Base-by-base conservation (phyloP, 2,329 filamentous ascomycete species). In the Cordyceps tenuipes region DNA sequence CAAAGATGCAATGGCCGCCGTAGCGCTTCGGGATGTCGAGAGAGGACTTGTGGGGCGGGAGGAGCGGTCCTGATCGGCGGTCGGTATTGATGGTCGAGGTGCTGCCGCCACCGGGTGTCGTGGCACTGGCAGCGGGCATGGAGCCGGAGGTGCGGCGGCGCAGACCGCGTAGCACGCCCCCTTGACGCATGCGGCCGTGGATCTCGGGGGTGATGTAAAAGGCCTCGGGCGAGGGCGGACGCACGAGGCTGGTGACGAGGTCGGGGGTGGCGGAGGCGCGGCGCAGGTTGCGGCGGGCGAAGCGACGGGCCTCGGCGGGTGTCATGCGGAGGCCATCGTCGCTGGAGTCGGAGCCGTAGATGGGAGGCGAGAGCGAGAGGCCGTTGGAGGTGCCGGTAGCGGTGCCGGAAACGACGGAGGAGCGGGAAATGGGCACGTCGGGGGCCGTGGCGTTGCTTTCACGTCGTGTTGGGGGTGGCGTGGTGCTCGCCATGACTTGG, bases 1-100 rank as follows among this genome's bases (percentile, higher is more conserved):
- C 78, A 62, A 80, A 75, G 57, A 75, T 65, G 64, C 68, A 67
- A 51, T 67, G 64, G 61, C 73, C 73, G 26, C 73, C 73, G 60
- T 74, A 74, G 31, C 68, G 69, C 52, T 67, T 68, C 1, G 73
- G 73, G 10, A 75, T 72, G 53, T 73, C 73, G 55, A 75, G 69
- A 5, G 73, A 75, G 1, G 72, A 75, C 10, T 61, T 70, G 61
- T 75, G 73, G 10, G 73, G 73, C 44, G 70, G 63, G 39, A 69
- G 60, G 36, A 74, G 59, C 23, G 73, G 73, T 8, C 73, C 72
- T 1, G 72, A 72, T 26, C 71, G 69, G 8, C 68, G 68, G 41
- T 69, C 67, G 12, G 66, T 62, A 50, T 60, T 64, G 23, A 64
- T 64, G 3, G 68, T 62, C 34, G 67, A 63, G 26, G 66, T 21